Evolutionary conservation across 257 asterid genomes (phyloP).

Genomic region (Solanum clarkiae): DNA sequence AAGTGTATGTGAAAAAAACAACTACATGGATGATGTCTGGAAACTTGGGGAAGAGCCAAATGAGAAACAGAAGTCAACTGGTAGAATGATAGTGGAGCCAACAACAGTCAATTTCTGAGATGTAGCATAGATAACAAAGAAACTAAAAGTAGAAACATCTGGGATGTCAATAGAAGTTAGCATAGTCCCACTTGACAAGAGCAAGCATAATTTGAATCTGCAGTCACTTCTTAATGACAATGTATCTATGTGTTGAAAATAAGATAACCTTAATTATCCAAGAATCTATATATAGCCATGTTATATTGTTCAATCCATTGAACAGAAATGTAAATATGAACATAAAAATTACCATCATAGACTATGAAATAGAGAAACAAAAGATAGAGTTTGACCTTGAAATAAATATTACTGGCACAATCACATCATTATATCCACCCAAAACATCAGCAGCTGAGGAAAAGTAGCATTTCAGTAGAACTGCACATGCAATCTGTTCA

Average conservation of each 20-base stretch:
- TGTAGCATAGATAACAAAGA: neutral
- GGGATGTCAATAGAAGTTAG: neutral
- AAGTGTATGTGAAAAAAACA: neutral
- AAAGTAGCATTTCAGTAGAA: slow-evolving; percentile 74
- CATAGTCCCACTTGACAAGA: neutral
- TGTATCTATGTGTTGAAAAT: neutral
- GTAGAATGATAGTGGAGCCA: neutral
- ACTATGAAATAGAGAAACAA: neutral
- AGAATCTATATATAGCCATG: neutral
- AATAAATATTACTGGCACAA: slow-evolving; percentile 79
- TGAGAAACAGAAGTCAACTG: neutral
- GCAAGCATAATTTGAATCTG: neutral
- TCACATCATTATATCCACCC: slow-evolving; percentile 63
- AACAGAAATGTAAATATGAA: neutral
- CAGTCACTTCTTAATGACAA: neutral
- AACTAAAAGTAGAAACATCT: neutral
- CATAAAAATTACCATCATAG: neutral
- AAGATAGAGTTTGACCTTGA: slow-evolving; percentile 53
- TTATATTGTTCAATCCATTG: neutral
- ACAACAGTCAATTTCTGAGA: neutral
- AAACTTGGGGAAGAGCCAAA: neutral
- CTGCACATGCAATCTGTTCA: slow-evolving; percentile 85
- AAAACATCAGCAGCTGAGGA: slow-evolving; percentile 76
- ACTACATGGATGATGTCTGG: neutral
- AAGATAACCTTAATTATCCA: neutral